Evolutionary conservation across 441 rosid genomes (phyloP).

Genomic region (Eutrema salsugineum): DNA sequence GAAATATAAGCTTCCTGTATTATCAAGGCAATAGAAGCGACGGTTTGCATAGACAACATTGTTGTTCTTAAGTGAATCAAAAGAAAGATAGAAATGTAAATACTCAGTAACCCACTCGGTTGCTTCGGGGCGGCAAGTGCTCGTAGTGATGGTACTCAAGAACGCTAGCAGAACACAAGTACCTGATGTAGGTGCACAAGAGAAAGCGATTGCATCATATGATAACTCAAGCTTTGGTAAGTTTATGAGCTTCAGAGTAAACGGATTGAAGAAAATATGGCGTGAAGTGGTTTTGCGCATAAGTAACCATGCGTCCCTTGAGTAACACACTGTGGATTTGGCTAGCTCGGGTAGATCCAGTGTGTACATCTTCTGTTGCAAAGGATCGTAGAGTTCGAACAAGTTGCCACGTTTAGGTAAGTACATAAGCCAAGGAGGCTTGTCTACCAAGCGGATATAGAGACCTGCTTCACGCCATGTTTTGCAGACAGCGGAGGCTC

Average conservation of each 20-base stretch:
- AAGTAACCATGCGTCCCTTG: conserved; percentile 72
- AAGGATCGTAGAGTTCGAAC: conserved; percentile 63
- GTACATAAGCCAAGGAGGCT: conserved; percentile 76
- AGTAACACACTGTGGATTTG: conserved; percentile 56
- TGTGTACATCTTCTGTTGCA: conserved; percentile 44
- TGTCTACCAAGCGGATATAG: conserved; percentile 50
- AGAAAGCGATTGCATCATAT: conserved; percentile 15
- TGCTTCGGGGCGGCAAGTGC: conserved; percentile 18
- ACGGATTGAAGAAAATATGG: conserved; percentile 53
- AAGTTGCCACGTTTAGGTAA: conserved; percentile 50
- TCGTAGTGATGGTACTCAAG: conserved; percentile 43
- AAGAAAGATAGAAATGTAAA: background rate
- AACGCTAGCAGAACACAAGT: conserved; percentile 7
- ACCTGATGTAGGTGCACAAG: conserved; percentile 13
- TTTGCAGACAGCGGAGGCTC: conserved; percentile 55
- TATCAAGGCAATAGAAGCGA: conserved; percentile 1
- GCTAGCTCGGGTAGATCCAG: conserved; percentile 54
- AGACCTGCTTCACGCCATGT: conserved; percentile 51
- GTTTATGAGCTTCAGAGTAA: conserved; percentile 1
- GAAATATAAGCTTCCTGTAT: background rate
- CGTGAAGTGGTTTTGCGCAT: conserved; percentile 41
- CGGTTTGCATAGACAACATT: conserved; percentile 3
- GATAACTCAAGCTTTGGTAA: background rate
- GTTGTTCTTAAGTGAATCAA: background rate
- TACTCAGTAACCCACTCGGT: conserved; percentile 30